Base-by-base conservation (phyloP, 768 basidiomycete species). In the Boletus fagicola region DNA sequence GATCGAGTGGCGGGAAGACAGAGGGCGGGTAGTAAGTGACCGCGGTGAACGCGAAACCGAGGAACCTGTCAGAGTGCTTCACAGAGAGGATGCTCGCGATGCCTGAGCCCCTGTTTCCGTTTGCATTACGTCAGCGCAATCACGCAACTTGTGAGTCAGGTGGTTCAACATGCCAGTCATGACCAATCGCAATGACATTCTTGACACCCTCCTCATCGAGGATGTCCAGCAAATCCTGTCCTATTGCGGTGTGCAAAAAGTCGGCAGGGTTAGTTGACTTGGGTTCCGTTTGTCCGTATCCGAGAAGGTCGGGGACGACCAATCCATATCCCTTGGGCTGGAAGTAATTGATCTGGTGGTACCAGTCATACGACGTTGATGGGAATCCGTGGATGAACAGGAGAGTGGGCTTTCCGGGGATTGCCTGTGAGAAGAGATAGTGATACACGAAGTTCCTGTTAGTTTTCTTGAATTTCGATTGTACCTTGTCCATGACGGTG, bases 251-350 rank as follows among this genome's bases (percentile, higher is more conserved):
- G 20, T 62, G 64, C 26, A 62, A 43, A 49, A 76, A 77, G 13
- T 65, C 59, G 12, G 54, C 51, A 12, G 65, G 56, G 42, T 74
- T 69, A 0, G 51, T 58, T 9, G 80, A 74, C 62, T 80, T 81
- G 57, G 74, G 73, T 48, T 63, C 65, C 4, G 82, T 80, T 22
- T 64, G 73, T 16, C 78, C 80, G 36, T 71, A 75, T 7, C 81
- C 80, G 15, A 82, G 73, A 60, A 80, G 73, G 62, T 82, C 81
- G 0, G 80, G 80, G 16, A 72, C 76, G 49, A 83, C 63, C 15
- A 80, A 30, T 13, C 78, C 76, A 44, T 76, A 79, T 24, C 80
- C 80, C 53, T 66, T 65, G 30, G 67, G 63, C 42, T 67, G 53
- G 64, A 82, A 74, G 65, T 71, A 70, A 49, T 68, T 58, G 53